These are phyloP conservation scores for Aspergillus versicolor DNA, from an alignment of 2,329 filamentous ascomycete genomes.

Conservation along the genomic window DNA sequence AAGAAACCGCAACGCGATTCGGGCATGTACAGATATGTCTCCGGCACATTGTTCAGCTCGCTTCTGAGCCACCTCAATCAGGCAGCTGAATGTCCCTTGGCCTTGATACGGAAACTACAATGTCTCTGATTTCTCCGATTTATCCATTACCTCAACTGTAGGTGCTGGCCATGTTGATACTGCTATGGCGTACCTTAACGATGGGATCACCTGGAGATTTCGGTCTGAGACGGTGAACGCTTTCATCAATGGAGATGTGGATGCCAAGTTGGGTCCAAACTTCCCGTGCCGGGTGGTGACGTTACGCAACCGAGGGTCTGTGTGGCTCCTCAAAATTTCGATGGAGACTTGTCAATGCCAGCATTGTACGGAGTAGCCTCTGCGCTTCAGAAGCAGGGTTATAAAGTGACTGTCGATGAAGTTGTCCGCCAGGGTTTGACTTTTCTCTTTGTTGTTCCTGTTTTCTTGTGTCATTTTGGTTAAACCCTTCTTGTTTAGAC, in stretches of 20 bases:
- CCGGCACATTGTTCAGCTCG: neutral
- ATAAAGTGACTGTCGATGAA: constrained; percentile 3
- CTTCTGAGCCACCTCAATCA: constrained; percentile 18
- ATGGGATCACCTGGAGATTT: neutral
- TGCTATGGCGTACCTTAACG: constrained; percentile 4
- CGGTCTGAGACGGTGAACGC: neutral
- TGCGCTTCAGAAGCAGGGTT: neutral
- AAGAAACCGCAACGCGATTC: constrained; percentile 4
- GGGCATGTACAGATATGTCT: constrained; percentile 1
- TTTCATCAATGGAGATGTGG: constrained; percentile 1
- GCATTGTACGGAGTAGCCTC: neutral
- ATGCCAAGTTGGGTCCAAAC: neutral
- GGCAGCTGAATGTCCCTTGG: constrained; percentile 1
- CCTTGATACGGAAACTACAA: constrained; percentile 16
- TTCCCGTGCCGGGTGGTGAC: neutral
- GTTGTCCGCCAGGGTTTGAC: neutral
- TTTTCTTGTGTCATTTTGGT: neutral
- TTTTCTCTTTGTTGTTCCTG: neutral
- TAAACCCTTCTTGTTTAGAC: neutral
- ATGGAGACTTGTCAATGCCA: constrained; percentile 3
- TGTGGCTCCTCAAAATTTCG: neutral
- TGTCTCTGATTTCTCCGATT: constrained; percentile 4
- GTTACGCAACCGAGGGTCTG: neutral
- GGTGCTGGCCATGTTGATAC: neutral
- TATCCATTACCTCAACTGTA: constrained; percentile 2